A percentile compares a stretch with the other conserved stretches of the same genome.
These are phyloP conservation scores for Tylopilus subfusipes DNA, from an alignment of 768 basidiomycete species.

Conservation along the genomic window DNA sequence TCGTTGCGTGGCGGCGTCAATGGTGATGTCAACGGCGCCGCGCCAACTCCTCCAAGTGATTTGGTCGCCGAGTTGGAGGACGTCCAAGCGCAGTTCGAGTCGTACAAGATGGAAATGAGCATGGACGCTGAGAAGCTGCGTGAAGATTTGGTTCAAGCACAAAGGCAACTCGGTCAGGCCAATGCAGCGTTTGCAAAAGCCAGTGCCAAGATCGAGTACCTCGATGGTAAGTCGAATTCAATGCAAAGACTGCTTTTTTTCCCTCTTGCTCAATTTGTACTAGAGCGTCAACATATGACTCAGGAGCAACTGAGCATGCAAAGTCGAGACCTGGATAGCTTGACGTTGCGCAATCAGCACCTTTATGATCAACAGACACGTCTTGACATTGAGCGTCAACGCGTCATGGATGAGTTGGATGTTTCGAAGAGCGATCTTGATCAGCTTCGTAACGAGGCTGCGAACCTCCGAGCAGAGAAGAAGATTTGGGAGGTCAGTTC, in stretches of 20 bases:
- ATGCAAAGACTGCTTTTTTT: no score
- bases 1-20: slow-evolving; percentile 23
- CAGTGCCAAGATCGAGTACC: slow-evolving; percentile 75
- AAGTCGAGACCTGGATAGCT: slow-evolving; percentile 59
- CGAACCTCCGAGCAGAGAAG: slow-evolving; percentile 90
- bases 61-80: slow-evolving; percentile 62
- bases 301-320: slow-evolving; percentile 67
- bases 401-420: slow-evolving; percentile 64
- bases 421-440: slow-evolving; percentile 60
- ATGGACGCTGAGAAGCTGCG: slow-evolving; percentile 68
- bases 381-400: slow-evolving; percentile 69
- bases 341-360: slow-evolving; percentile 65
- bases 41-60: slow-evolving; percentile 32
- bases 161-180: slow-evolving; percentile 64
- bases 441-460: slow-evolving; percentile 78
- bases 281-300: slow-evolving; percentile 68
- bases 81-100: slow-evolving; percentile 76
- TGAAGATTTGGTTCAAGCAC: slow-evolving; percentile 62
- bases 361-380: slow-evolving; percentile 72
- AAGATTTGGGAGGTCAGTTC: slow-evolving; percentile 83
- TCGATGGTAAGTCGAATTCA: slow-evolving; percentile 53
- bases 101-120: slow-evolving; percentile 76
- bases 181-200: slow-evolving; percentile 74
- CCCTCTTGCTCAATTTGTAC: not conserved
- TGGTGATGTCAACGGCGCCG: slow-evolving; percentile 31